Conservation (phyloP, 768 basidiomycete genomes). For the Suillus clintonianus region DNA sequence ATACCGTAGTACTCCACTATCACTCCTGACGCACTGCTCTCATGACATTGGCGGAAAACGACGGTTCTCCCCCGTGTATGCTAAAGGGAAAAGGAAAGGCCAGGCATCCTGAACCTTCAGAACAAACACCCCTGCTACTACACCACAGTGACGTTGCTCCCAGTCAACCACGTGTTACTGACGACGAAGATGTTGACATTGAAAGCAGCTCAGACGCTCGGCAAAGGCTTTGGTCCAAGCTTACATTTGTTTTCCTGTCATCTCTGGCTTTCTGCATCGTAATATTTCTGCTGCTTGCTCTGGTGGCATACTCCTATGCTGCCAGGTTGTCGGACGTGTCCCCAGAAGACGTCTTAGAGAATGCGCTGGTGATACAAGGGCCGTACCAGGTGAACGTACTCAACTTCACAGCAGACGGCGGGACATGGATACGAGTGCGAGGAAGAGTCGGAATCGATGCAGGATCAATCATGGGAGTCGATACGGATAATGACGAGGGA, state of each 20-base stretch:
- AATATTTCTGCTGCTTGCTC: constrained; percentile 41
- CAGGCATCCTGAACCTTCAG: constrained; percentile 24
- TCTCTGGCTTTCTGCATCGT: constrained; percentile 54
- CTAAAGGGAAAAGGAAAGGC: constrained; percentile 32
- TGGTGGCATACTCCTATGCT: constrained; percentile 70
- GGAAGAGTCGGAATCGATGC: constrained; percentile 70
- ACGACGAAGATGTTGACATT: constrained; percentile 18
- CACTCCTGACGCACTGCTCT: constrained; percentile 9
- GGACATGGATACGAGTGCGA: constrained; percentile 58
- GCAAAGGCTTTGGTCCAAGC: constrained; percentile 32
- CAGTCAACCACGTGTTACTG: constrained; percentile 13
- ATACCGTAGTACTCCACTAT: neutral
- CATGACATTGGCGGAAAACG: constrained; percentile 22
- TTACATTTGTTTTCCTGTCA: constrained; percentile 54
- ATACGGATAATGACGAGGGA: constrained; percentile 44
- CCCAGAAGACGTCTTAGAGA: constrained; percentile 58
- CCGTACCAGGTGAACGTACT: constrained; percentile 65
- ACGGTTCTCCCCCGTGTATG: constrained; percentile 10
- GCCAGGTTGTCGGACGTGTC: constrained; percentile 53
- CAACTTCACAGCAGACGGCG: constrained; percentile 58
- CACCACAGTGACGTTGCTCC: constrained; percentile 16
- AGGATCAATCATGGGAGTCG: constrained; percentile 58
- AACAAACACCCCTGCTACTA: constrained; percentile 30
- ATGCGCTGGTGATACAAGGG: constrained; percentile 56
- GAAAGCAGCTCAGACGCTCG: constrained; percentile 21